Evolutionary conservation across 106 monocot species (phyloP).

Genomic region (Acorus calamus): DNA sequence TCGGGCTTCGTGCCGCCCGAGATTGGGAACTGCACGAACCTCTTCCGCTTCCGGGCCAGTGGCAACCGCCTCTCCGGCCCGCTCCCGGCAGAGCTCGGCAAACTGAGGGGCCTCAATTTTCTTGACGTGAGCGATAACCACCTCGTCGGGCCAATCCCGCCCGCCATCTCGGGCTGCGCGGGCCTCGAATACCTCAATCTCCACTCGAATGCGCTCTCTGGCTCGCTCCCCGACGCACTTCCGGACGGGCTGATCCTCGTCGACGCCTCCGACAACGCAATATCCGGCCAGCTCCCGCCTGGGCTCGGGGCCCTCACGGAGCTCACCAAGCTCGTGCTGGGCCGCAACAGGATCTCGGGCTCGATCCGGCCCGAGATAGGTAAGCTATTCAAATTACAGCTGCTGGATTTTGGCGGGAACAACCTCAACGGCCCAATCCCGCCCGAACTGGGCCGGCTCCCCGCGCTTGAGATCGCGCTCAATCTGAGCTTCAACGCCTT

Average conservation of each 20-base stretch:
- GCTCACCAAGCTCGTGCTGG: slow-evolving; percentile 66
- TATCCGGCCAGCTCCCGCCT: slow-evolving; percentile 41
- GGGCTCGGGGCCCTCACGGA: slow-evolving; percentile 35
- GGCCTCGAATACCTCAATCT: slow-evolving; percentile 72
- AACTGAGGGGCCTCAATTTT: slow-evolving; percentile 62
- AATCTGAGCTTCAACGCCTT: slow-evolving; percentile 83
- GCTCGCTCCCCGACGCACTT: slow-evolving; percentile 38
- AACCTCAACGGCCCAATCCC: slow-evolving; percentile 62
- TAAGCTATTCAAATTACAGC: slow-evolving; percentile 60
- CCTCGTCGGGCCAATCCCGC: slow-evolving; percentile 46
- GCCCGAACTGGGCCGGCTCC: slow-evolving; percentile 48
- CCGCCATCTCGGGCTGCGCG: slow-evolving; percentile 43
- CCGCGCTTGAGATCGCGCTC: slow-evolving; percentile 73
- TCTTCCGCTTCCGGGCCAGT: slow-evolving; percentile 59
- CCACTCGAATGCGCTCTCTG: slow-evolving; percentile 62
- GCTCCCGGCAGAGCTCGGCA: slow-evolving; percentile 69
- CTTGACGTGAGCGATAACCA: slow-evolving; percentile 65
- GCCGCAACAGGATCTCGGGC: slow-evolving; percentile 57
- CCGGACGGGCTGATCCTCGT: slow-evolving; percentile 58
- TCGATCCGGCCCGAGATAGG: slow-evolving; percentile 49
- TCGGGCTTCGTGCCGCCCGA: slow-evolving; percentile 77
- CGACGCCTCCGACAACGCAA: slow-evolving; percentile 57
- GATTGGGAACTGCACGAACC: slow-evolving; percentile 65
- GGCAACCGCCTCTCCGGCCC: slow-evolving; percentile 48
- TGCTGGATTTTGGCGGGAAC: slow-evolving; percentile 71